Conservation (phyloP, 352 stramenopile genomes). For the Globisporangium paroecandrum region DNA sequence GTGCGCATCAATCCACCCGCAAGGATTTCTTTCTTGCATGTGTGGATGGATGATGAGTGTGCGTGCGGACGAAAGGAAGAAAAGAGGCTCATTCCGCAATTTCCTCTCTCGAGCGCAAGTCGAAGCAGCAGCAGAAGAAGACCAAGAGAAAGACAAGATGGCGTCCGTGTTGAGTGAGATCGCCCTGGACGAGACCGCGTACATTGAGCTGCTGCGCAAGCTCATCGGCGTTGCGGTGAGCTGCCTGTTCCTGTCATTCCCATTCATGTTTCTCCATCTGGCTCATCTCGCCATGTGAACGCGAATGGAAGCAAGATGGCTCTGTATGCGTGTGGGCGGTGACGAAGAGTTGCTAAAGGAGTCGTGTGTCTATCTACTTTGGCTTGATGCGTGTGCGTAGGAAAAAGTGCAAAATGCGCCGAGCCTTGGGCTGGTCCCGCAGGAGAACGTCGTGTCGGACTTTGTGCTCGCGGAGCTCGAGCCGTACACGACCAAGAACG, state of each 20-base stretch:
- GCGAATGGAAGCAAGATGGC: not conserved
- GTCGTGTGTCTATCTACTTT: not conserved
- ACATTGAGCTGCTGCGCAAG: constrained; percentile 81
- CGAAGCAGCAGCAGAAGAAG: not conserved
- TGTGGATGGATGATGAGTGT: not conserved
- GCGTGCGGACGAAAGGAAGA: constrained; percentile 6
- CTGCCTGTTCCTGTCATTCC: constrained; percentile 22
- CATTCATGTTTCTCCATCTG: not conserved
- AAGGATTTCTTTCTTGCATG: not conserved
- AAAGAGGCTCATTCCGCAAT: constrained; percentile 6
- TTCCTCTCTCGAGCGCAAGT: not conserved
- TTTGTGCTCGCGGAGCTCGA: constrained; percentile 84
- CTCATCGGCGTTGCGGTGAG: constrained; percentile 73
- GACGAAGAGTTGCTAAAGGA: not conserved
- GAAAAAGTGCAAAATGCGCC: constrained; percentile 73
- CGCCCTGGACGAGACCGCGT: constrained; percentile 67
- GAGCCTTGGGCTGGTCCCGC: constrained; percentile 64
- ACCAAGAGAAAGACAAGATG: constrained; percentile 15
- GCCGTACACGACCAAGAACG: constrained; percentile 74
- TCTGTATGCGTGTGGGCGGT: not conserved
- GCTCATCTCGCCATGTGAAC: not conserved
- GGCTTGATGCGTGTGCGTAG: constrained; percentile 13
- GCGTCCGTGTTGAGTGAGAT: constrained; percentile 35
- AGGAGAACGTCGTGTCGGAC: constrained; percentile 87
- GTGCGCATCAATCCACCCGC: not conserved